Evolutionary conservation across 805 yeast genomes (phyloP).

Genomic region (Lachancea fermentati): DNA sequence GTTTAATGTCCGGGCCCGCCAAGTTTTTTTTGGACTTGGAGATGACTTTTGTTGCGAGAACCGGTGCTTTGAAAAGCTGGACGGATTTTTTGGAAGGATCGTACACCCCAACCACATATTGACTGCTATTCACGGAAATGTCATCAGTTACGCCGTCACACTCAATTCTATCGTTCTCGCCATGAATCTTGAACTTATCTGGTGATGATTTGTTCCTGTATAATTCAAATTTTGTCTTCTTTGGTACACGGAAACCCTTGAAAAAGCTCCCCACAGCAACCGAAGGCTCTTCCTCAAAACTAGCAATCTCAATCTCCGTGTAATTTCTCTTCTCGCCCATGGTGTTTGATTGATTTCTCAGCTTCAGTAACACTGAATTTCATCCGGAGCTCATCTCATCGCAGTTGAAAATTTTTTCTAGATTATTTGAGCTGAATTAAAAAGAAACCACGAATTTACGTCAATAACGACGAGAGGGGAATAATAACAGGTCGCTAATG

Average conservation of each 20-base stretch:
- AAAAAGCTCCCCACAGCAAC: slow-evolving; percentile 68
- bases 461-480: neutral
- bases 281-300: slow-evolving; percentile 41
- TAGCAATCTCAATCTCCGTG: slow-evolving; percentile 27
- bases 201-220: slow-evolving; percentile 40
- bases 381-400: slow-evolving; percentile 4
- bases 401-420: slow-evolving; percentile 1
- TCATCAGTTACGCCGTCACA: slow-evolving; percentile 55
- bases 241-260: slow-evolving; percentile 66
- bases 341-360: neutral
- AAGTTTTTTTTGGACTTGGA: slow-evolving; percentile 53
- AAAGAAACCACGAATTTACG: neutral
- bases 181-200: slow-evolving; percentile 57
- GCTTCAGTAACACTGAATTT: neutral
- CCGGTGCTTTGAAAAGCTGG: slow-evolving; percentile 59
- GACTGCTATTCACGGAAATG: slow-evolving; percentile 33
- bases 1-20: slow-evolving; percentile 61
- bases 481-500: too few species aligned
- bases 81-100: slow-evolving; percentile 62
- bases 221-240: slow-evolving; percentile 54
- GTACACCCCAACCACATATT: slow-evolving; percentile 71
- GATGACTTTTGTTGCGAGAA: slow-evolving; percentile 56
- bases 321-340: slow-evolving; percentile 17
- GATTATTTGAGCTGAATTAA: slow-evolving; percentile 1
- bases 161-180: slow-evolving; percentile 67